Base-by-base conservation (phyloP, 352 stramenopile species). In the Phytophthora citricola region DNA sequence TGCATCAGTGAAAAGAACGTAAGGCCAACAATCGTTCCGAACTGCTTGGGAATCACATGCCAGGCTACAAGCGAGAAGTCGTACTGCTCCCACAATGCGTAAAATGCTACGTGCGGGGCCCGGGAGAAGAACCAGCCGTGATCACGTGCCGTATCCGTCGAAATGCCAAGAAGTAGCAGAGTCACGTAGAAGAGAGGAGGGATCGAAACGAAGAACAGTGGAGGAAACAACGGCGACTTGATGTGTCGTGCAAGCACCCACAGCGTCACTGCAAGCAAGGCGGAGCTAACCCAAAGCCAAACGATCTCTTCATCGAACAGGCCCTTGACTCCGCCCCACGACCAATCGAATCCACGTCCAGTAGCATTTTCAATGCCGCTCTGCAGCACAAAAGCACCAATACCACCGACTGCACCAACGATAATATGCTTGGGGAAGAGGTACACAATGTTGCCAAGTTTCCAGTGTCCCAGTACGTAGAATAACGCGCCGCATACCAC, bases 401-500 rank as follows among this genome's bases (percentile, higher is more conserved):
- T 98, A 27, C 95, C 95, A n/a, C 89, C 92, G 29, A 98, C 97
- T 29, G 92, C 96, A n/a, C 95, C 95, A 9, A 98, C 85, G 56
- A 98, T 92, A 63, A 98, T 97, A 67, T 98, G 94, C 50, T 91
- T 95, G 0, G 95, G 95, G 74, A 98, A 98, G 49, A 97, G 89
- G 67, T 98, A 98, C 11, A 98, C 85, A 52, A 98, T 85, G 36
- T 89, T 90, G 43, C 95, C 95, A 24, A 98, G 75, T 52, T 95
- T 89, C 60, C 93, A 96, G 67, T 90, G 83, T 36, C 95, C 95
- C 3, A 98, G 67, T 9, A 83, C 40, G 69, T 91, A 97, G 81
- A 98, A 98, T 6, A 95, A 63, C 4, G 89, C 24, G 1, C 92
- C 93, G 22, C 97, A 95, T 43, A 98, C 69, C 8, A 98, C 54